Percentiles rank a stretch among this genome's conserved stretches.
Evolutionary conservation across 108 stramenopile species (phyloP).

Genomic region (Pseudonitzschia delicatissima): DNA sequence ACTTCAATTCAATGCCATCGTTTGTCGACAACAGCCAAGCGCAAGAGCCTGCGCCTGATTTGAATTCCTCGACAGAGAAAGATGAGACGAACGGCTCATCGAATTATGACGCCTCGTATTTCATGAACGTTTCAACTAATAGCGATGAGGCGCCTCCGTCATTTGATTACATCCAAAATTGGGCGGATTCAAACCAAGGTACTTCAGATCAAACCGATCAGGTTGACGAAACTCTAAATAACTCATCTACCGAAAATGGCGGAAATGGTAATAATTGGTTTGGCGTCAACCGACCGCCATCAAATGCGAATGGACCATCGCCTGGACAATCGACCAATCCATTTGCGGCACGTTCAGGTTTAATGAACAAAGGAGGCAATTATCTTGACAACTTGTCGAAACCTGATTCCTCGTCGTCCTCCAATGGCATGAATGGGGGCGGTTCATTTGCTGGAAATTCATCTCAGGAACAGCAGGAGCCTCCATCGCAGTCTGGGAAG

Average conservation of each 20-base stretch:
- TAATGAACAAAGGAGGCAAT: conserved; percentile 1
- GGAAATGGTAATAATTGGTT: not conserved
- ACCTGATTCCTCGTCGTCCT: not conserved
- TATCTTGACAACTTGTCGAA: conserved; percentile 13
- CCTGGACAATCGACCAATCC: not conserved
- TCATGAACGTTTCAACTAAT: not conserved
- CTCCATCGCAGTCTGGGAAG: not conserved
- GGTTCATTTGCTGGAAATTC: not conserved
- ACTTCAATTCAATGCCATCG: not conserved
- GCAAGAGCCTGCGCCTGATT: not conserved
- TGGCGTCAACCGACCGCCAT: not conserved
- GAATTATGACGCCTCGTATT: conserved; percentile 1
- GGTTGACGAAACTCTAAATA: not conserved
- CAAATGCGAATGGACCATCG: not conserved
- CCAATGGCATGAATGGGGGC: conserved; percentile 1
- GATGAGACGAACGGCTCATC: not conserved
- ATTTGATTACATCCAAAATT: not conserved
- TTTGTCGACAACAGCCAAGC: not conserved
- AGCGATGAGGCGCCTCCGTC: not conserved
- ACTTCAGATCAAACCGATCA: not conserved
- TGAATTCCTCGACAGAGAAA: not conserved
- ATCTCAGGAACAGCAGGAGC: not conserved
- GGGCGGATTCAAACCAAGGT: not conserved
- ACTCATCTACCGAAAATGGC: not conserved
- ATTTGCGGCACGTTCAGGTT: not conserved